Evolutionary conservation across 163 green algal species (phyloP).

Genomic region (Chlorella variabilis): DNA sequence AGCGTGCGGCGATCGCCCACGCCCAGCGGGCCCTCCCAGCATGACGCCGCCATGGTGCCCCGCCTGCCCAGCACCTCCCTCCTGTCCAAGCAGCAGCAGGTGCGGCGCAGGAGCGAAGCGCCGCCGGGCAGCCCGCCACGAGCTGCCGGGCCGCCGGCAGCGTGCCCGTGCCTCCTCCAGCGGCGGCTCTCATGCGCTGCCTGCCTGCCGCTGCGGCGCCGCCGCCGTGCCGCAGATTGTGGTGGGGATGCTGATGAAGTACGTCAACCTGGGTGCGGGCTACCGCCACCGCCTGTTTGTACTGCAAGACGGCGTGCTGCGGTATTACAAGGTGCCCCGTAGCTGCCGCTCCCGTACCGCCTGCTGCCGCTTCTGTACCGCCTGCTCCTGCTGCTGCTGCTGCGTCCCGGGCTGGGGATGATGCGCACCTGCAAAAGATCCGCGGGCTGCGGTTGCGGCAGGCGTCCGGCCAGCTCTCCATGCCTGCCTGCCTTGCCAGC

Average conservation of each 20-base stretch:
- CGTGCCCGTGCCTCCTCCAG: too few species aligned
- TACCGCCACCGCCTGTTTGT: slow-evolving; percentile 81
- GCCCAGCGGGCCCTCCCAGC: not conserved
- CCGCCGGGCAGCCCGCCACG: too few species aligned
- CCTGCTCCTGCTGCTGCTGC: not conserved
- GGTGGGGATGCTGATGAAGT: slow-evolving; percentile 81
- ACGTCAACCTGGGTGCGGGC: slow-evolving; percentile 75
- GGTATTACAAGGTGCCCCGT: slow-evolving; percentile 69
- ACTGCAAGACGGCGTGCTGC: slow-evolving; percentile 68
- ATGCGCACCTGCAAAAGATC: too few species aligned
- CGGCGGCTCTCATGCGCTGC: too few species aligned
- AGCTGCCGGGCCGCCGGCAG: too few species aligned
- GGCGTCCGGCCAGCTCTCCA: too few species aligned
- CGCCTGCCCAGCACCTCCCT: slow-evolving; percentile 27
- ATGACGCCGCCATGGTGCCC: not conserved
- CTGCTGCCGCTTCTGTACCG: not conserved
- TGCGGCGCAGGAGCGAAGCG: not conserved
- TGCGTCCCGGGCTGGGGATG: too few species aligned
- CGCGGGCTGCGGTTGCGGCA: too few species aligned
- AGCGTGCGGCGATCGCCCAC: not conserved
- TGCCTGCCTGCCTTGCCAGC: not conserved
- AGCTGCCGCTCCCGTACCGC: not conserved
- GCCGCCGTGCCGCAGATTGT: slow-evolving; percentile 53
- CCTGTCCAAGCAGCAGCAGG: slow-evolving; percentile 37
- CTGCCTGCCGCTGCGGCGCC: too few species aligned